Evolutionary conservation across 805 yeast genomes (phyloP).

Genomic region (Sugiyamaella valdiviana): DNA sequence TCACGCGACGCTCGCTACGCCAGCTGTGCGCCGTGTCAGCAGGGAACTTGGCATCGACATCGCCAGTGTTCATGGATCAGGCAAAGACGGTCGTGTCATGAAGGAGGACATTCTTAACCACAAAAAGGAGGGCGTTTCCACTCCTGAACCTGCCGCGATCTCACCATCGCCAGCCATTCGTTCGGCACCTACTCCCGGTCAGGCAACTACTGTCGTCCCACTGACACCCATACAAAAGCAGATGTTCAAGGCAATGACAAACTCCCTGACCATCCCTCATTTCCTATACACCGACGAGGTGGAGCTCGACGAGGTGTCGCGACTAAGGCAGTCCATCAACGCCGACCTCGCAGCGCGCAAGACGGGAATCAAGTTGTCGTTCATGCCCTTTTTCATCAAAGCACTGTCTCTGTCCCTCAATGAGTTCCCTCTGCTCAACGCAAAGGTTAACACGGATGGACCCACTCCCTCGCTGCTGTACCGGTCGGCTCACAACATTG

Average conservation of each 20-base stretch:
- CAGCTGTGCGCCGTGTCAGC: conserved; percentile 31
- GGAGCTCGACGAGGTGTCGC: conserved; percentile 24
- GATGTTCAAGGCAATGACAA: conserved; percentile 32
- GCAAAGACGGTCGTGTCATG: conserved; percentile 31
- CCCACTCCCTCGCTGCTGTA: conserved; percentile 21
- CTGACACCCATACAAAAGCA: conserved; percentile 28
- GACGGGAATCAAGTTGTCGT: conserved; percentile 23
- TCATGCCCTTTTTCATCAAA: conserved; percentile 33
- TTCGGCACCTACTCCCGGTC: conserved; percentile 1
- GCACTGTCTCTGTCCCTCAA: conserved; percentile 29
- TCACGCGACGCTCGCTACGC: conserved; percentile 27
- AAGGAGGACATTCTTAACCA: conserved; percentile 29
- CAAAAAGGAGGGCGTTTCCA: not conserved
- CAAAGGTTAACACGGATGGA: conserved; percentile 20
- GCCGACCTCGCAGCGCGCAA: conserved; percentile 11
- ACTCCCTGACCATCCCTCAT: conserved; percentile 30
- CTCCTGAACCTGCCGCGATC: conserved; percentile 1
- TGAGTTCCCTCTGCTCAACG: conserved; percentile 28
- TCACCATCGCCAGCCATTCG: not conserved
- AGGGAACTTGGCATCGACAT: conserved; percentile 26
- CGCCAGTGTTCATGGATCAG: conserved; percentile 25
- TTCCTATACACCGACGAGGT: conserved; percentile 32
- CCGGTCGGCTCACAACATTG: conserved; percentile 28
- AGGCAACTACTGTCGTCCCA: conserved; percentile 15
- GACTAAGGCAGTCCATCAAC: conserved; percentile 24